These are phyloP conservation scores for Blakeslea trispora DNA, from an alignment of 371 early-diverging fungal species.

Conservation along the genomic window DNA sequence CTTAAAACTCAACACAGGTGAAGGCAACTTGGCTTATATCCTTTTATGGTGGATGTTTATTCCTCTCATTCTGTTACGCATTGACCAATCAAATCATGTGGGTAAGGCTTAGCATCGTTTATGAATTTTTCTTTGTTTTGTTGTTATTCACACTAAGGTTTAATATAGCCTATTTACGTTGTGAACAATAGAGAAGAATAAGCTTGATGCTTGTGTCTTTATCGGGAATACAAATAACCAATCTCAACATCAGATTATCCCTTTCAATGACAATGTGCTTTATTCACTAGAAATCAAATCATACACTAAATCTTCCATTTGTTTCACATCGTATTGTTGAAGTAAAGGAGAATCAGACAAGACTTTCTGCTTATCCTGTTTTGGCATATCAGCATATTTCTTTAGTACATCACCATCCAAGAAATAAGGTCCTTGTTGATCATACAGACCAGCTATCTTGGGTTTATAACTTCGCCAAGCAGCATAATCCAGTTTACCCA, in stretches of 20 bases:
- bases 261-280: too few relatives aligned
- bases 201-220: neutral
- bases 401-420: conserved; percentile 93
- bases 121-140: too few relatives aligned
- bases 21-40: too few relatives aligned
- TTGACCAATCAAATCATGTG: too few relatives aligned
- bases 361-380: conserved; percentile 50
- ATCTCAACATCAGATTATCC: too few relatives aligned
- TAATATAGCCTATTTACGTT: too few relatives aligned
- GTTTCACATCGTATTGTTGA: neutral
- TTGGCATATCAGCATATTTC: conserved; percentile 63
- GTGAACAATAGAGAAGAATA: conserved; percentile 7
- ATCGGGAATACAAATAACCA: neutral
- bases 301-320: conserved; percentile 14
- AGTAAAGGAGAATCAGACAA: conserved; percentile 23
- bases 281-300: conserved; percentile 13
- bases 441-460: conserved; percentile 37
- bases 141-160: too few relatives aligned
- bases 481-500: conserved; percentile 63
- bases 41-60: too few relatives aligned
- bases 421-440: conserved; percentile 50
- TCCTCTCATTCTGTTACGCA: too few relatives aligned
- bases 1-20: too few relatives aligned
- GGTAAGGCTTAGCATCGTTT: too few relatives aligned
- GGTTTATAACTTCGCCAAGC: conserved; percentile 67